Conservation (phyloP, 257 asterid species). For the Perilla frutescens region DNA sequence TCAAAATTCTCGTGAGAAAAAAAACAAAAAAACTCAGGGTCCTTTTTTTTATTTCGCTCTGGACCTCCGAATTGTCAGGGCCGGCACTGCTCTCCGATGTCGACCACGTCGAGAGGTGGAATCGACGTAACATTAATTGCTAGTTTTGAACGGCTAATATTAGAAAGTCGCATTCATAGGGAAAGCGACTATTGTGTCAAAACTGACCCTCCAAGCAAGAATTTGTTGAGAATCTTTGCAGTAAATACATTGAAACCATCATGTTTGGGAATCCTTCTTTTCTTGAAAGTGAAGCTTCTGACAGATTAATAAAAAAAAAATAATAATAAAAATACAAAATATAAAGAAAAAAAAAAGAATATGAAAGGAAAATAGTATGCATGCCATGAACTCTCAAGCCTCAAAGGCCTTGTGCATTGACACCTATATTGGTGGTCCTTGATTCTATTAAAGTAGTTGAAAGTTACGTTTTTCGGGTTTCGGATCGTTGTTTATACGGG, state of each 20-base stretch:
- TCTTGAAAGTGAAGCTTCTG: not conserved
- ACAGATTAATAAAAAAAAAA: not conserved
- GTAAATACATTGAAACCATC: not conserved
- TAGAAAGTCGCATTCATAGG: too few relatives aligned
- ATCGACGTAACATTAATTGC: not conserved
- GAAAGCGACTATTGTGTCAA: not conserved
- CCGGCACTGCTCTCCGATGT: too few relatives aligned
- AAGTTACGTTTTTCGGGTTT: too few relatives aligned
- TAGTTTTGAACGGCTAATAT: constrained; percentile 1
- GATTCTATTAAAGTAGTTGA: too few relatives aligned
- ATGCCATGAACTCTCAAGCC: constrained; percentile 28
- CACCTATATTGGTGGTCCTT: not conserved
- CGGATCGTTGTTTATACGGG: too few relatives aligned
- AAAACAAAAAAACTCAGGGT: too few relatives aligned
- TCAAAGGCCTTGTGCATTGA: not conserved
- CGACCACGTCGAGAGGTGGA: too few relatives aligned
- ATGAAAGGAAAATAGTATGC: not conserved
- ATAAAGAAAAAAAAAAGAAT: too few relatives aligned
- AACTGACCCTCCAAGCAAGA: constrained; percentile 4
- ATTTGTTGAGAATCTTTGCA: constrained; percentile 10
- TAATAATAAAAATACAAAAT: not conserved
- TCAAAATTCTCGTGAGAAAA: too few relatives aligned
- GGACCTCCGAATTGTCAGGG: too few relatives aligned
- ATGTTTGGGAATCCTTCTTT: constrained; percentile 25
- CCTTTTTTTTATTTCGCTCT: too few relatives aligned